These are phyloP conservation scores for Lasiodiplodia sp. DNA, from an alignment of 2,329 filamentous ascomycete genomes.

Conservation along the genomic window DNA sequence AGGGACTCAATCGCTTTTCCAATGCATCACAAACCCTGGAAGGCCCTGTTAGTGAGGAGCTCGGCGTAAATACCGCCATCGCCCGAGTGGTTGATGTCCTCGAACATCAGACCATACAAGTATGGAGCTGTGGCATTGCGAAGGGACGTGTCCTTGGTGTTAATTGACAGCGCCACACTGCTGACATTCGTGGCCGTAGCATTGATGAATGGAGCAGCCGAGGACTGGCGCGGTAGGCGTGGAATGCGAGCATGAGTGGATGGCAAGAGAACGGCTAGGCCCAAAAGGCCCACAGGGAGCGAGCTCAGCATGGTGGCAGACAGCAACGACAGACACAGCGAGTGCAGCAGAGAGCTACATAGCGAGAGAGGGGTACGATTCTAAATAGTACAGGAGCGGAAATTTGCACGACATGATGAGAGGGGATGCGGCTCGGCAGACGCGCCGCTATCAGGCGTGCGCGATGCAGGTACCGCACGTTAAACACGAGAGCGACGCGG, in stretches of 20 bases:
- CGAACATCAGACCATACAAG: slow-evolving; percentile 30
- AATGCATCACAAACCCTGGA: slow-evolving; percentile 57
- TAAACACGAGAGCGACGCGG: slow-evolving; percentile 19
- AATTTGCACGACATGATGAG: not conserved
- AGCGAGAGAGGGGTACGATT: not conserved
- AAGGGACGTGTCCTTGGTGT: slow-evolving; percentile 25
- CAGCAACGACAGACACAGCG: slow-evolving; percentile 11
- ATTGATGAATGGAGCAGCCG: slow-evolving; percentile 22
- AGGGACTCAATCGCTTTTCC: not conserved
- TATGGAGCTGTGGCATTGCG: slow-evolving; percentile 30
- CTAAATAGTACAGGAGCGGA: slow-evolving; percentile 21
- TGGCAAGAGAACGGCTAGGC: slow-evolving; percentile 25
- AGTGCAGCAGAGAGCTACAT: slow-evolving; percentile 14
- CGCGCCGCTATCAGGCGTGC: slow-evolving; percentile 2
- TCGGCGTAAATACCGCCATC: slow-evolving; percentile 78
- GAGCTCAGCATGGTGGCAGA: slow-evolving; percentile 13
- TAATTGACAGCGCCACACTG: slow-evolving; percentile 23
- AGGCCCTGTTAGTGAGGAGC: slow-evolving; percentile 73
- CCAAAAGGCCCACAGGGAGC: slow-evolving; percentile 14
- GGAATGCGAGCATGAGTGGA: slow-evolving; percentile 8
- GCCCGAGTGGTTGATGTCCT: slow-evolving; percentile 72
- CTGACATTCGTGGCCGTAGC: slow-evolving; percentile 25
- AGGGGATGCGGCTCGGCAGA: slow-evolving; percentile 20
- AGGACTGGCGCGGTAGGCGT: not conserved
- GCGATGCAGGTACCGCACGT: slow-evolving; percentile 13